Evolutionary conservation across 208 protist genomes (phyloP), one percentile per base, ranked within the genome.

Genomic region (Angomonas ambiguus): DNA sequence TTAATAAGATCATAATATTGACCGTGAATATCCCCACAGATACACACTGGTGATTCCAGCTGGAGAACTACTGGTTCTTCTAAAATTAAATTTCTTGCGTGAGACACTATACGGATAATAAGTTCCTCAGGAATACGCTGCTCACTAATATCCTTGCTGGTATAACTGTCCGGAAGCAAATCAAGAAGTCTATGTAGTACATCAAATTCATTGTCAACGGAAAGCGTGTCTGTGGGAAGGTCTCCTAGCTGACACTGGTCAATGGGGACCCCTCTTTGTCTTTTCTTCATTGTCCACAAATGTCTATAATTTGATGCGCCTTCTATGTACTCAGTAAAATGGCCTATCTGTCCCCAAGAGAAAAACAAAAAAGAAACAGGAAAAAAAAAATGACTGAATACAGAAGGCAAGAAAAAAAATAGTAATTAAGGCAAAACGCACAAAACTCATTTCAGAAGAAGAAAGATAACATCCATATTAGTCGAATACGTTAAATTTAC

Each of bases 11-110:
- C 97, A 72, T 98, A 98, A 74, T 95, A 99, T 77, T 99, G 98
- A 1, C 98, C 98, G 72, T 99, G 98, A 27, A 97, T 83, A 75
- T 99, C 98, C n/a, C 98, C 98, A 83, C 97, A 99, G 27, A 99
- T 86, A 30, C 93, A 98, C 30, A 99, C 81, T 27, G 93, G 93
- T 8, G 88, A 86, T 27, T 92, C 71, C 5, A 97, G 10, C 27
- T 91, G 62, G 1, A 88, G 57, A 0, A 95, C 24, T 25, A 87
- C 74, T 18, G 89, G 89, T 61, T 97, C 93, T 53, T 55, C 74
- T 0, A 69, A 62, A 53, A 96, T 85, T 38, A 95, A 71, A 4
- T 61, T 34, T 28, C 82, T 65, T 2, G 85, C 87, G 33, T 78
- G 72, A 13, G 74, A 35, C 6, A 91, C 65, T 67, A 94, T 87